Base-by-base conservation (phyloP, 352 stramenopile genomes). In the Phytopythium chamaehyphon region DNA sequence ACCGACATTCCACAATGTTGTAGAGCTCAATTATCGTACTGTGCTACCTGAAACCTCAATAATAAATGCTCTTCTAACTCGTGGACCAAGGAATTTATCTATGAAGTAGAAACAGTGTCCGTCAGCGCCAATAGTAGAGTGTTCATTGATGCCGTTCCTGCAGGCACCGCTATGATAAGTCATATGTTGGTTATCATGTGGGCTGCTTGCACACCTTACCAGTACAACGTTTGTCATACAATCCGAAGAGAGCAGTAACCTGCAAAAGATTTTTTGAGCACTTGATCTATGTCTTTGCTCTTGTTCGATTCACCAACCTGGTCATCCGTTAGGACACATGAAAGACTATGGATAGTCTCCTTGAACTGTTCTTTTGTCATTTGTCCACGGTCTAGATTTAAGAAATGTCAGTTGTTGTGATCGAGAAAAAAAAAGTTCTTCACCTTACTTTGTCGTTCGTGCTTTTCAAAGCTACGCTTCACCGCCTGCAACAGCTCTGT, bases 381-480 rank as follows among this genome's bases (percentile, higher is more conserved):
- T 35, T 57, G 51, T 23, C 71, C 69, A 16, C 65, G 54, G 36
- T 79, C 68, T 83, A 33, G 42, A 43, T 16, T 0, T 33, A n/a
- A 44, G 26, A 24, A 5, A 39, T 10, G 7, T 24, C 6, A 9
- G 16, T 1, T 7, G 14, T 15, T 8, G 6, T 7, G n/a, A 21
- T 4, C 5, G 11, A 4, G 4, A 15, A 31, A 14, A 21, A 22
- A 18, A 15, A 7, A 0, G n/a, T 2, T n/a, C 11, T 26, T 7
- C 28, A 38, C 56, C 66, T 39, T 53, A 81, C 70, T 82, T 38
- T 68, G 53, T 14, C 50, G 54, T 21, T 84, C 75, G 31, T 72
- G 72, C 37, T 79, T 83, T 51, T 85, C 73, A 46, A 87, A 85
- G 51, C 64, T 83, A 42, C 73, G 66, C 19, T 76, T 76, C 28